Evolutionary conservation across 148 eudicot species (phyloP), one percentile per base, ranked within the genome.

Genomic region (Pharnaceum exiguum): DNA sequence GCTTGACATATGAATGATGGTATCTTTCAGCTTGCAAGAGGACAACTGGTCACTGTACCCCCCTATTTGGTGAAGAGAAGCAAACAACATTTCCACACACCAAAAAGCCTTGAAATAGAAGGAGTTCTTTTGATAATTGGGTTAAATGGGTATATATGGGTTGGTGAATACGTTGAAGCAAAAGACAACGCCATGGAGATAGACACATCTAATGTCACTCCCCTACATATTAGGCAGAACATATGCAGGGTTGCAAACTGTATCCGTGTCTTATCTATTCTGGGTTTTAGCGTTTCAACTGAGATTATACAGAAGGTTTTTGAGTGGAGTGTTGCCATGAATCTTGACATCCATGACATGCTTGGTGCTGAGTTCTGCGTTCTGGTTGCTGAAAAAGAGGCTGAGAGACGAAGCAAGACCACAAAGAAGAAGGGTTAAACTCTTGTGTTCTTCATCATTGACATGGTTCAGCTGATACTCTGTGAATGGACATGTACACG

Each of bases 361-460:
- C 96, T 91, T 36, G 96, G 88, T 11, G 82, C 90, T 7, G 98
- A 93, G 69, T 93, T 88, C 43, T 79, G 76, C 62, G 98, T 93
- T 61, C 24, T 65, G 45, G 90, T 86, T 35, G 98, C 96, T 10
- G 96, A 88, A 74, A 76, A 70, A 50, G 98, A 93, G 77, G 95
- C 75, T 32, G 83, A 83, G 33, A 74, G 94, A 22, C 76, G 90
- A 36, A 75, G 85, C 60, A 55, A 47, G 59, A 33, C 46, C 9
- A 71, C 47, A 51, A 79, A 63, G 77, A 83, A 62, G 62, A 70
- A 57, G 24, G 54, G 54, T 21, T 68, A n/a, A 48, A n/a, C n/a
- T n/a, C n/a, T n/a, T n/a, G n/a, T n/a, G n/a, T n/a, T n/a, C n/a
- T n/a, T n/a, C n/a, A n/a, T n/a, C n/a, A n/a, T n/a, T n/a, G n/a